Conservation (phyloP, 2,329 filamentous ascomycete genomes). For the Colletotrichum sp. region DNA sequence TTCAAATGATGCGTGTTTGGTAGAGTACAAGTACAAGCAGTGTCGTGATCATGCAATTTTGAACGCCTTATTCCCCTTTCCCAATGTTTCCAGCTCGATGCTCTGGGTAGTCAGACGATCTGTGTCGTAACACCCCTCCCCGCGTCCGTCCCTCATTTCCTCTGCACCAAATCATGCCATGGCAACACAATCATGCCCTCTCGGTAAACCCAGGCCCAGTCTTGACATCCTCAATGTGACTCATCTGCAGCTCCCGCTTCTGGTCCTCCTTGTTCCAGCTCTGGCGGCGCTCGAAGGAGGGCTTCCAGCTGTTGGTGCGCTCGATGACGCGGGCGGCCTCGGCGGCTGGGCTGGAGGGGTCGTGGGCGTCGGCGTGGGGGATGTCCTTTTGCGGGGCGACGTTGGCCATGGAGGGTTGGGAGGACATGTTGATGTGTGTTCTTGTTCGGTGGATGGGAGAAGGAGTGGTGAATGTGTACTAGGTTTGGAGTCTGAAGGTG, state of each 20-base stretch:
- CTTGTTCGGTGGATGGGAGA: not conserved
- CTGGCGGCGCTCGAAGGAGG: conserved; percentile 49
- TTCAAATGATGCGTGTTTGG: not conserved
- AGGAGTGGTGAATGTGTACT: not conserved
- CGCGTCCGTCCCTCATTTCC: too few relatives aligned
- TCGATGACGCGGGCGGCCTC: conserved; percentile 36
- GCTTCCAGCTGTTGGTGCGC: conserved; percentile 49
- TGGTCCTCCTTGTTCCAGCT: conserved; percentile 61
- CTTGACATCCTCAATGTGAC: conserved; percentile 38
- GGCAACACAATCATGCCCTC: conserved; percentile 19
- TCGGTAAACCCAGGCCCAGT: conserved; percentile 49
- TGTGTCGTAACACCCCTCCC: not conserved
- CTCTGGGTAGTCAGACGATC: not conserved
- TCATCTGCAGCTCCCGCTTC: conserved; percentile 58
- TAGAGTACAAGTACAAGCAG: not conserved
- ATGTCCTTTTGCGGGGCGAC: not conserved
- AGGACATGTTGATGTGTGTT: not conserved
- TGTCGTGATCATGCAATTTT: not conserved
- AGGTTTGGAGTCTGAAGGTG: not conserved
- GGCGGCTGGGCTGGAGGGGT: conserved; percentile 18
- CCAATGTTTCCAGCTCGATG: not conserved
- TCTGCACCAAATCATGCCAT: not conserved
- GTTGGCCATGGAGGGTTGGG: not conserved
- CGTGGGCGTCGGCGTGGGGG: not conserved
- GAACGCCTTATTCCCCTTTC: not conserved